Conservation (phyloP, 1,139 yeast genomes). For the Magnusiomyces clavatus region DNA sequence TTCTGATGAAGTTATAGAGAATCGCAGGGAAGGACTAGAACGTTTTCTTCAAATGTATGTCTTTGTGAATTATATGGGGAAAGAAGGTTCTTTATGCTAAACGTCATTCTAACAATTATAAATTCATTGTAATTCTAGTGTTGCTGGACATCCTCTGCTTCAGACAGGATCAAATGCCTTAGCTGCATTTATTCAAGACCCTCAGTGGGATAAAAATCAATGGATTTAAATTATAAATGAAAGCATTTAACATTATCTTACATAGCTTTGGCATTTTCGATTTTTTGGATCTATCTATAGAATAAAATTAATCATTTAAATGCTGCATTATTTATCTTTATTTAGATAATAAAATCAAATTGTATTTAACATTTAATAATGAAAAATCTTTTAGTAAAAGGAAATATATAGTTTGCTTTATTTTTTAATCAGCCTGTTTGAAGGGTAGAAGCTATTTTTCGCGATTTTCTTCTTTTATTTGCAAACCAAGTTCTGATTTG, state of each 20-base stretch:
- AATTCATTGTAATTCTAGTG: slow-evolving; percentile 29
- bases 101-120: background rate
- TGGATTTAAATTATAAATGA: background rate
- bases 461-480: background rate
- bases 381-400: background rate
- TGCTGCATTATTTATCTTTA: background rate
- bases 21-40: slow-evolving; percentile 76
- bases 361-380: background rate
- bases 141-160: slow-evolving; percentile 88
- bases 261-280: background rate
- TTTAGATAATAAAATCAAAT: background rate
- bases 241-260: background rate
- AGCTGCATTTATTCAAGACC: slow-evolving; percentile 82
- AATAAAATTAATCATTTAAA: background rate
- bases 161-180: slow-evolving; percentile 85
- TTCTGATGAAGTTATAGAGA: slow-evolving; percentile 76
- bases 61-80: background rate
- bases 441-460: no score
- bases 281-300: background rate
- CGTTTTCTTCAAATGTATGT: slow-evolving; percentile 53
- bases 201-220: slow-evolving; percentile 54
- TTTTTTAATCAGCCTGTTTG: no score
- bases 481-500: slow-evolving; percentile 3
- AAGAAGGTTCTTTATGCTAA: background rate
- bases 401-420: no score